phyloP scores from a whole-genome alignment of 148 eudicot species.

The Spergularia marina region DNA sequence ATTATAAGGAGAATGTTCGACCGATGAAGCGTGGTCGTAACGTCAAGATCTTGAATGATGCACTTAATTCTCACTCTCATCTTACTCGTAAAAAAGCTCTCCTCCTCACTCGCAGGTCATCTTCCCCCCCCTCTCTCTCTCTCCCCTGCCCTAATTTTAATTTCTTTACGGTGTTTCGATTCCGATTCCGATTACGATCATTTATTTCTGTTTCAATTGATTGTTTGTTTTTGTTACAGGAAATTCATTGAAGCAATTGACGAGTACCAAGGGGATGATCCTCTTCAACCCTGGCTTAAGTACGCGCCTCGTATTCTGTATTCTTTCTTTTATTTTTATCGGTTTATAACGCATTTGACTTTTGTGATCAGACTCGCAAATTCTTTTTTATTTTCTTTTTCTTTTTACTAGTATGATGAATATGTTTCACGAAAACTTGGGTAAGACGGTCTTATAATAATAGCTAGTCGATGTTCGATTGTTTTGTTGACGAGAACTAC shows the following conservation, averaged over 20 bases:
- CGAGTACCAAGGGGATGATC: conserved; percentile 79
- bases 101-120: conserved; percentile 48
- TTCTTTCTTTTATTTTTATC: not conserved
- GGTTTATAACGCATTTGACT: not conserved
- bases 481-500: too few species aligned
- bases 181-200: not conserved
- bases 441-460: too few species aligned
- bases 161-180: not conserved
- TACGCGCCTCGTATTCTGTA: conserved; percentile 21
- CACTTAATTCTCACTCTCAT: conserved; percentile 60
- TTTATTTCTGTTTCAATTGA: not conserved
- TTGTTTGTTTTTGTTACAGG: conserved; percentile 32
- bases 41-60: conserved; percentile 56
- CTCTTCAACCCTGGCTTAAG: conserved; percentile 92
- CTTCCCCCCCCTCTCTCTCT: not conserved
- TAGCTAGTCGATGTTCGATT: too few species aligned
- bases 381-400: too few species aligned
- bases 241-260: conserved; percentile 64
- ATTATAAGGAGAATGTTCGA: conserved; percentile 81
- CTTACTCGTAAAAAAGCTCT: conserved; percentile 52
- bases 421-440: too few species aligned
- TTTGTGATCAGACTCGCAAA: not conserved
- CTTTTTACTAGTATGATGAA: too few species aligned
- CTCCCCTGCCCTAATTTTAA: too few species aligned
- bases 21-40: conserved; percentile 88